Evolutionary conservation across 2,329 filamentous ascomycete species (phyloP).

Genomic region (Endoconidiophora polonica): DNA sequence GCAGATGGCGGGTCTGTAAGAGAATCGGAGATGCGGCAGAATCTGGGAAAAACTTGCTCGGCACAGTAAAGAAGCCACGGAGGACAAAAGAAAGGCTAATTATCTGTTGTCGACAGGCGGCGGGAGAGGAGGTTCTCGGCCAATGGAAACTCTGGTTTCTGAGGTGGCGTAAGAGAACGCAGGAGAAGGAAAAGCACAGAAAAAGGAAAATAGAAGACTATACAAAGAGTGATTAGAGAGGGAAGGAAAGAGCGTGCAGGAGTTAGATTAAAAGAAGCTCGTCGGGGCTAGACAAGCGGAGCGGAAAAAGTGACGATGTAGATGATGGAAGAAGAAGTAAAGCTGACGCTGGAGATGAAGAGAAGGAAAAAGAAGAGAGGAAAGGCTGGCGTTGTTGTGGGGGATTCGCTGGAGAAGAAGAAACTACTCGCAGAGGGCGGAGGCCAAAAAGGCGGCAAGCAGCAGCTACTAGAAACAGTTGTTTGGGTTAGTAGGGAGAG

Average conservation of each 20-base stretch:
- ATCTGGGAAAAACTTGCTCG: slow-evolving; percentile 4
- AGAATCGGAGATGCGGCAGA: neutral
- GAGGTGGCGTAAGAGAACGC: slow-evolving; percentile 13
- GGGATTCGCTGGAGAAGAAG: too few relatives aligned
- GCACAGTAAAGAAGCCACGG: slow-evolving; percentile 11
- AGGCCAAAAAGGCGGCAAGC: neutral
- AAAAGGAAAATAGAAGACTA: neutral
- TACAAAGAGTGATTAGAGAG: neutral
- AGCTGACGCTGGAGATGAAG: neutral
- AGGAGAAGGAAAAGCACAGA: neutral
- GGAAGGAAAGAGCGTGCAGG: neutral
- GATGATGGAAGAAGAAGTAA: slow-evolving; percentile 6
- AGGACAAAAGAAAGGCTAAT: slow-evolving; percentile 13
- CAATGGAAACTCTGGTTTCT: neutral
- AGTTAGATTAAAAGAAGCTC: neutral
- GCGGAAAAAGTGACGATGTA: neutral
- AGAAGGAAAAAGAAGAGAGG: slow-evolving; percentile 4
- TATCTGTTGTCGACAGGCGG: neutral
- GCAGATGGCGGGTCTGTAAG: neutral
- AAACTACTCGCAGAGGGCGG: neutral
- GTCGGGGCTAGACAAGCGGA: neutral
- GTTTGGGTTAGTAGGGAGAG: neutral
- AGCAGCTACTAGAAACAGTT: neutral
- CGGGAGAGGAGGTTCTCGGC: too few relatives aligned
- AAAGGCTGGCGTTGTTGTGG: neutral